These are phyloP conservation scores for Murraya koenigii DNA, from an alignment of 345 rosid species.

Conservation along the genomic window DNA sequence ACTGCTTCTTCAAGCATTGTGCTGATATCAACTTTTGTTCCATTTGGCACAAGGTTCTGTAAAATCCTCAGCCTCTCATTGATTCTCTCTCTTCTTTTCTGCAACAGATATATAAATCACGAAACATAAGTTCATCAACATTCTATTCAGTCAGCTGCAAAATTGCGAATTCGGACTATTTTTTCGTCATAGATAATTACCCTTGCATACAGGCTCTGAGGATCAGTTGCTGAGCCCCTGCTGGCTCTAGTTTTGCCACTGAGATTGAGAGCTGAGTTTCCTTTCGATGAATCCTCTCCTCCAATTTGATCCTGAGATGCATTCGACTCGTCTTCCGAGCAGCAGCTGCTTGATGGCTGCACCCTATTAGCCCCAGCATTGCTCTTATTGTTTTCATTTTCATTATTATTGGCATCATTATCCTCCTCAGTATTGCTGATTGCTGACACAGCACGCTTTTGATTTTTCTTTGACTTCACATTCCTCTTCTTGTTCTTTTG, in stretches of 20 bases:
- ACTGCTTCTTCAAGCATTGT: slow-evolving; percentile 98
- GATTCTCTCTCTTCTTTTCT: slow-evolving; percentile 90
- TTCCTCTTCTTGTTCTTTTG: slow-evolving; percentile 44
- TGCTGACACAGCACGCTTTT: slow-evolving; percentile 15
- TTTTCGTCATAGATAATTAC: slow-evolving; percentile 27
- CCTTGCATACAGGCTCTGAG: slow-evolving; percentile 95
- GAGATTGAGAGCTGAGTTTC: slow-evolving; percentile 31
- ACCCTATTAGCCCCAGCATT: slow-evolving; percentile 17
- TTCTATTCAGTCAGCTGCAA: slow-evolving; percentile 24
- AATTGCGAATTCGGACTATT: slow-evolving; percentile 22
- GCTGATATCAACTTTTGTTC: slow-evolving; percentile 90
- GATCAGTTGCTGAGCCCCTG: slow-evolving; percentile 86
- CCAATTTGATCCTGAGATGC: slow-evolving; percentile 41
- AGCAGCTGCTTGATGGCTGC: slow-evolving; percentile 44
- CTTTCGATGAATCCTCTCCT: slow-evolving; percentile 38
- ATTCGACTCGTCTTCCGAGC: slow-evolving; percentile 63
- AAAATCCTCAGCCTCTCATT: slow-evolving; percentile 71
- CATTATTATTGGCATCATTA: background rate
- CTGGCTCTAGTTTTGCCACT: slow-evolving; percentile 69
- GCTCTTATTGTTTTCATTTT: background rate
- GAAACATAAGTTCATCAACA: background rate
- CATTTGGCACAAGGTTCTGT: slow-evolving; percentile 89
- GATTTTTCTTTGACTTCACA: slow-evolving; percentile 37
- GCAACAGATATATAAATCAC: slow-evolving; percentile 17
- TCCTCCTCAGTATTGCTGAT: slow-evolving; percentile 36